A percentile compares a stretch with the other conserved stretches of the same genome.
Conservation (phyloP, 2,329 filamentous ascomycete genomes). For the Tricladium varicosporioides region DNA sequence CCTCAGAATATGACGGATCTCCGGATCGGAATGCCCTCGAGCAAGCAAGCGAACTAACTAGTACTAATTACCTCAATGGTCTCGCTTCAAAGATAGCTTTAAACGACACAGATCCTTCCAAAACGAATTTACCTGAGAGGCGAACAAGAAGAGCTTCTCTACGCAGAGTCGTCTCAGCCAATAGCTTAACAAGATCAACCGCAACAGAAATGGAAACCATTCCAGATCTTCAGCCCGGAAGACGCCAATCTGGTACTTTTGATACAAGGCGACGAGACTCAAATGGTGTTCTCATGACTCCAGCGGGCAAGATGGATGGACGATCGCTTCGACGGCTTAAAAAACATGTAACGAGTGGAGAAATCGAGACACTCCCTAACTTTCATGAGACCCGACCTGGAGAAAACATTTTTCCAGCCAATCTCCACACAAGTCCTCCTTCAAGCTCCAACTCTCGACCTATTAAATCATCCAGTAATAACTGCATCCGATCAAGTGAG, state of each 20-base stretch:
- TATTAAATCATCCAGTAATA: neutral
- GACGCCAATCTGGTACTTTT: neutral
- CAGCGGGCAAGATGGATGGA: constrained; percentile 11
- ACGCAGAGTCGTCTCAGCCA: neutral
- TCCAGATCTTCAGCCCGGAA: neutral
- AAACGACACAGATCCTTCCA: neutral
- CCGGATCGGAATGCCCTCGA: too few relatives aligned
- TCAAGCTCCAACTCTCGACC: neutral
- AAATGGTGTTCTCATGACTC: constrained; percentile 6
- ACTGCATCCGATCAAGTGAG: neutral
- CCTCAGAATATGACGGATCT: neutral
- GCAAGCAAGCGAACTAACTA: neutral
- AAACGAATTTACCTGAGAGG: neutral
- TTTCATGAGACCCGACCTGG: neutral
- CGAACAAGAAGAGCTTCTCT: neutral
- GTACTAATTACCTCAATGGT: neutral
- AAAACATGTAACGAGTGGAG: neutral
- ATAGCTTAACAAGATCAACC: neutral
- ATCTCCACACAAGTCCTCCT: neutral
- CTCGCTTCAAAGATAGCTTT: neutral
- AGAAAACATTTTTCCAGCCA: neutral
- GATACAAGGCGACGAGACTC: neutral
- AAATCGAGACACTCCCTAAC: neutral
- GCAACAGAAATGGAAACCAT: neutral
- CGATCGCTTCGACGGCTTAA: constrained; percentile 8